These are phyloP conservation scores for Phanerochaete carnosa DNA, from an alignment of 768 basidiomycete genomes.

Conservation along the genomic window DNA sequence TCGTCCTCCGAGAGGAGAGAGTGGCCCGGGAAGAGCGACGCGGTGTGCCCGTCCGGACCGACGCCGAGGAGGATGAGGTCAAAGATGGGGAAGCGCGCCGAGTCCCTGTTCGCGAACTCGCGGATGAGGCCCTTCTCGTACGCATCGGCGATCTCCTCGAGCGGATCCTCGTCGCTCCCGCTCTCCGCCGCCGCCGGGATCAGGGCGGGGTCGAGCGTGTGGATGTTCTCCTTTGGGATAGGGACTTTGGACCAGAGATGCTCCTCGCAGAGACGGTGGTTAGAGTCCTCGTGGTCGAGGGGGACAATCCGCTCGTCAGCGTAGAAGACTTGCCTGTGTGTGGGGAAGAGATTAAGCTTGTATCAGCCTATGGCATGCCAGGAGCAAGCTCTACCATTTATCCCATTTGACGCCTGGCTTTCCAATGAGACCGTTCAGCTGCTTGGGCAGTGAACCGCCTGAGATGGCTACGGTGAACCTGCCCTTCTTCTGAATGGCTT, in stretches of 20 bases:
- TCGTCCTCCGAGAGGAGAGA: conserved; percentile 78
- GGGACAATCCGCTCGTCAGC: conserved; percentile 96
- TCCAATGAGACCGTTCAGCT: conserved; percentile 68
- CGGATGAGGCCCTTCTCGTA: conserved; percentile 84
- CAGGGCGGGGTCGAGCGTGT: conserved; percentile 69
- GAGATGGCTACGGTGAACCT: conserved; percentile 92
- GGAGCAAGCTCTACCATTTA: conserved; percentile 65
- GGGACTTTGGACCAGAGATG: conserved; percentile 81
- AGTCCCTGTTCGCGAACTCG: conserved; percentile 89
- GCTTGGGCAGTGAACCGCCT: conserved; percentile 86
- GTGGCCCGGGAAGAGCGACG: conserved; percentile 96
- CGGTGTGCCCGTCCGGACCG: conserved; percentile 98
- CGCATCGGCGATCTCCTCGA: conserved; percentile 72
- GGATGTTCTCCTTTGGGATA: conserved; percentile 74
- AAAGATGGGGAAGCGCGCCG: conserved; percentile 95
- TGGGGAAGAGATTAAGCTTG: not conserved
- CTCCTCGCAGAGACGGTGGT: conserved; percentile 72
- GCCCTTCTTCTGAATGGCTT: conserved; percentile 84
- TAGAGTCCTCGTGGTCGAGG: conserved; percentile 89
- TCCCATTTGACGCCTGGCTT: conserved; percentile 81
- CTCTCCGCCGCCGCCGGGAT: conserved; percentile 44
- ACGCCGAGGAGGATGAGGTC: conserved; percentile 96
- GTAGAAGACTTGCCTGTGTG: conserved; percentile 90
- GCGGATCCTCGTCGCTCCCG: conserved; percentile 28
- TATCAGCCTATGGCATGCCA: not conserved